These are phyloP conservation scores for Microcos paniculata DNA, from an alignment of 345 rosid species.

Conservation along the genomic window DNA sequence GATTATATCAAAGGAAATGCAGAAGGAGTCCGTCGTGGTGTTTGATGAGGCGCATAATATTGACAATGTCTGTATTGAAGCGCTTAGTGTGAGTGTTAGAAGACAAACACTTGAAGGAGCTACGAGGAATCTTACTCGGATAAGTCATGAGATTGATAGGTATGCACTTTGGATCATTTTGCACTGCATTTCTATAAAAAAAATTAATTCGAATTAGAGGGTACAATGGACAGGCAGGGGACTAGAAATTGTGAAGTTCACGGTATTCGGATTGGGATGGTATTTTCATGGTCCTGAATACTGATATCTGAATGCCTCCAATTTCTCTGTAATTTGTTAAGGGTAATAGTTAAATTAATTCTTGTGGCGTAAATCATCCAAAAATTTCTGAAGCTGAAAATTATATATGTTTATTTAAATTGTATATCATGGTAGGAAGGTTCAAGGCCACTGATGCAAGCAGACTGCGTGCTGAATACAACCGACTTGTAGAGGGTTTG, in stretches of 20 bases:
- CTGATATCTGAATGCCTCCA: background rate
- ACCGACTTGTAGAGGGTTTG: slow-evolving; percentile 90
- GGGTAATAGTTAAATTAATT: slow-evolving; percentile 14
- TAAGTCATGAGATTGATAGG: slow-evolving; percentile 85
- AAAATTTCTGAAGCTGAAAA: slow-evolving; percentile 16
- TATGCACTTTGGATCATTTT: slow-evolving; percentile 22
- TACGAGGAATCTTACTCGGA: slow-evolving; percentile 72
- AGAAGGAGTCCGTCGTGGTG: slow-evolving; percentile 89
- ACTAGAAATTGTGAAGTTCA: background rate
- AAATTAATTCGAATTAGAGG: background rate
- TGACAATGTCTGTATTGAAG: slow-evolving; percentile 96
- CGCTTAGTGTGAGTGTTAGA: slow-evolving; percentile 92
- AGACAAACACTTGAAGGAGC: slow-evolving; percentile 95
- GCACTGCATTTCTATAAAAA: background rate
- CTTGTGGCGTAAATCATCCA: slow-evolving; percentile 10
- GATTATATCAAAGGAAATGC: slow-evolving; percentile 95
- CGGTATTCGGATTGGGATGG: background rate
- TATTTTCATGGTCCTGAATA: background rate
- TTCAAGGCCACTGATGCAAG: slow-evolving; percentile 96
- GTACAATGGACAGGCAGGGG: background rate
- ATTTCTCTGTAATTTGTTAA: background rate
- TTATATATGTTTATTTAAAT: slow-evolving; percentile 35
- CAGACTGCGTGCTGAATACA: slow-evolving; percentile 91
- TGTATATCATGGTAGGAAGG: slow-evolving; percentile 91
- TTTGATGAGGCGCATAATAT: slow-evolving; percentile 99